phyloP scores from a whole-genome alignment of 257 asterid genomes.

The Solanum gracilifrons region DNA sequence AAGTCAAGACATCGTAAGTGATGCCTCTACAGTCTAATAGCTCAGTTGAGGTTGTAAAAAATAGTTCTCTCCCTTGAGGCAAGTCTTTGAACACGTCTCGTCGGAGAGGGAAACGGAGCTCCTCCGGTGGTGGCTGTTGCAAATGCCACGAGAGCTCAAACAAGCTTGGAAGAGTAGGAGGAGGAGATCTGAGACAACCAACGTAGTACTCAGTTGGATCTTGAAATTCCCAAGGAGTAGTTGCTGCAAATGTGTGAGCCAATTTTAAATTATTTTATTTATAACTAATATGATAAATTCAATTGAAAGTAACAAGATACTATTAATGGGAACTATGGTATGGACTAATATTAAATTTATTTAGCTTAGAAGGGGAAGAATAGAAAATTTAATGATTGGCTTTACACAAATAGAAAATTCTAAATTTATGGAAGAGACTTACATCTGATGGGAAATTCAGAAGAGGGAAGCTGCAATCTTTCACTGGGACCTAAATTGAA shows the following conservation, averaged over 20 bases:
- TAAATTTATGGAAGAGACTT: slow-evolving; percentile 3
- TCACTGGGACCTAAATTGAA: slow-evolving; percentile 15
- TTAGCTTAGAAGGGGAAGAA: background rate
- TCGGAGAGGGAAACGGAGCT: slow-evolving; percentile 30
- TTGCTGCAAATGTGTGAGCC: slow-evolving; percentile 8
- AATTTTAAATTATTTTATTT: background rate
- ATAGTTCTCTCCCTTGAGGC: slow-evolving; percentile 36
- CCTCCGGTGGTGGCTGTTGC: slow-evolving; percentile 43
- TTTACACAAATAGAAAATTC: background rate
- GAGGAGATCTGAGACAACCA: slow-evolving; percentile 28
- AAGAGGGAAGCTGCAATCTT: slow-evolving; percentile 15
- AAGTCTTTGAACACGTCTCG: slow-evolving; percentile 32
- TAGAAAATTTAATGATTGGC: background rate
- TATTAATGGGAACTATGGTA: background rate
- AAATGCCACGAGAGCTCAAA: slow-evolving; percentile 38
- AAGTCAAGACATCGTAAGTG: slow-evolving; percentile 15
- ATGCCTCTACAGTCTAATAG: slow-evolving; percentile 22
- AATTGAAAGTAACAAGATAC: background rate
- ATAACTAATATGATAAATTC: background rate
- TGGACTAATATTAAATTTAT: background rate
- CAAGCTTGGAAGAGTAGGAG: slow-evolving; percentile 22
- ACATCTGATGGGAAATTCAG: slow-evolving; percentile 27
- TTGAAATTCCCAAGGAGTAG: slow-evolving; percentile 30
- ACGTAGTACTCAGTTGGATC: slow-evolving; percentile 33
- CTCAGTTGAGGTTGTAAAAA: slow-evolving; percentile 23